Conservation (phyloP, 2,329 filamentous ascomycete genomes). For the Ophiostoma ulmi region DNA sequence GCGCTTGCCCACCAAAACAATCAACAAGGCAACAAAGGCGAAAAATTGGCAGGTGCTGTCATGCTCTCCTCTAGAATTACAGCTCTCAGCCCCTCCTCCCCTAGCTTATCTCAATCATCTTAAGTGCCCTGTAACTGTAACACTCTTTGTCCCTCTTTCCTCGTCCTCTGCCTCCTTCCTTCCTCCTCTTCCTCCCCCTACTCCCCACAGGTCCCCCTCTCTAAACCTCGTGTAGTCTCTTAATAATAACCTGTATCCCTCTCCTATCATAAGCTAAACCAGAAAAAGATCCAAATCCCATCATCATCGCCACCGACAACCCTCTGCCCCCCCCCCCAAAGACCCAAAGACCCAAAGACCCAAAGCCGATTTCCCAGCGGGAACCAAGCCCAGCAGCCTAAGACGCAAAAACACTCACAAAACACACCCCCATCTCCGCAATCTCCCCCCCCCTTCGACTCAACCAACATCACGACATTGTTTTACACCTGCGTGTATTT, state of each 20-base stretch:
- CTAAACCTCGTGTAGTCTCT: neutral
- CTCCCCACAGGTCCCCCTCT: constrained; percentile 4
- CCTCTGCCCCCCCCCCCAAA: neutral
- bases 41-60: constrained; percentile 5
- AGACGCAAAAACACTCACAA: constrained; percentile 9
- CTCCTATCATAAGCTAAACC: constrained; percentile 14
- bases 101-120: neutral
- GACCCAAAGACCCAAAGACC: neutral
- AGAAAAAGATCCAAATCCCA: constrained; percentile 13
- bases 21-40: neutral
- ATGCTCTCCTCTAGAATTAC: neutral
- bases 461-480: constrained; percentile 7
- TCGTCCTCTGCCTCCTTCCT: neutral
- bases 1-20: constrained; percentile 12
- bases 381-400: neutral
- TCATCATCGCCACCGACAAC: constrained; percentile 11
- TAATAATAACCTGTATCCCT: constrained; percentile 2
- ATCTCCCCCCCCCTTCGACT: neutral
- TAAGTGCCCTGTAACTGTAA: neutral
- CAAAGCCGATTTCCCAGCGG: constrained; percentile 11
- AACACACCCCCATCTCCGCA: constrained; percentile 12
- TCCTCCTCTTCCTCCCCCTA: neutral
- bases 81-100: constrained; percentile 12
- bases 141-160: neutral
- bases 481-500: neutral